phyloP scores from a whole-genome alignment of 306 rosid genomes.

The Vigna hirtella region DNA sequence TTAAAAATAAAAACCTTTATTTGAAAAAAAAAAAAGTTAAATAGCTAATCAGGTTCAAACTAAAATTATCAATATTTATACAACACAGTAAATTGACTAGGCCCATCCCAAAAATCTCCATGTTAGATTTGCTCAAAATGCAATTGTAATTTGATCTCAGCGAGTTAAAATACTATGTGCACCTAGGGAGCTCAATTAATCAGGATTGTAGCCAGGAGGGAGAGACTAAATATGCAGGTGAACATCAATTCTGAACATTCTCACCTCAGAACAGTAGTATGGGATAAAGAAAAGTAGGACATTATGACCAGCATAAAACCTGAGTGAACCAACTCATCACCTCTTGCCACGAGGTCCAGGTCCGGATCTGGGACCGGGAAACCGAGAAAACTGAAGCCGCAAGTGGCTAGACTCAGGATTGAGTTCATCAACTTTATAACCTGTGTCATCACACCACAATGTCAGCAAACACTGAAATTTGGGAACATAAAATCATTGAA shows the following conservation, averaged over 20 bases:
- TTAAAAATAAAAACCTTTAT: constrained; percentile 15
- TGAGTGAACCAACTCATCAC: constrained; percentile 57
- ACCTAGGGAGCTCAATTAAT: constrained; percentile 27
- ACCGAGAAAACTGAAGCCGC: constrained; percentile 86
- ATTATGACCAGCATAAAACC: constrained; percentile 33
- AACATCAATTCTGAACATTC: constrained; percentile 24
- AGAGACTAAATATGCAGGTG: constrained; percentile 40
- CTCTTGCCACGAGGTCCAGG: constrained; percentile 74
- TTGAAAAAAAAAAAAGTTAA: not conserved
- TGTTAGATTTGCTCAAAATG: constrained; percentile 42
- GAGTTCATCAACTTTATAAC: constrained; percentile 77
- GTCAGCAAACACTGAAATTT: constrained; percentile 49
- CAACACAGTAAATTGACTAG: constrained; percentile 40
- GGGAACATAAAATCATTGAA: not conserved
- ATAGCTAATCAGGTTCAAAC: constrained; percentile 14
- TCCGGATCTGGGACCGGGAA: constrained; percentile 79
- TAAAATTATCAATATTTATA: constrained; percentile 33
- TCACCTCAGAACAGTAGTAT: constrained; percentile 23
- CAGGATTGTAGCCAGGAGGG: constrained; percentile 31
- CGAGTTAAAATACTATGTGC: constrained; percentile 43
- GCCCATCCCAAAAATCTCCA: constrained; percentile 41
- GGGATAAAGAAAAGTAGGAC: constrained; percentile 9
- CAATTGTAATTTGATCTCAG: constrained; percentile 38
- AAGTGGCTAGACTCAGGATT: constrained; percentile 69
- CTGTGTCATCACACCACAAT: constrained; percentile 53